Conservation (phyloP, 805 yeast genomes). For the Lachancea lanzarotensis region DNA sequence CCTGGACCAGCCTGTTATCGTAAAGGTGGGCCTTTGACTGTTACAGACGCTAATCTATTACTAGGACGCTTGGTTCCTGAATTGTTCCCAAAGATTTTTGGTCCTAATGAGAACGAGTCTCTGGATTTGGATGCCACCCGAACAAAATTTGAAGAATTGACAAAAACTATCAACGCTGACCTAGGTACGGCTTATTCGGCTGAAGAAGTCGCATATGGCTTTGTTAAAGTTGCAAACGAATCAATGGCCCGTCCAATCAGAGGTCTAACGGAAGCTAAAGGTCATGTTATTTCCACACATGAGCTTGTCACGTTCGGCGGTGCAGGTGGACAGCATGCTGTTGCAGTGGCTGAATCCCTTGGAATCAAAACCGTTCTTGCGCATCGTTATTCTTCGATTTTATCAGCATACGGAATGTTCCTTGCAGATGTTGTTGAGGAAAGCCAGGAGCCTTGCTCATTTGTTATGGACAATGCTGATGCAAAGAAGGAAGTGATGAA, state of each 20-base stretch:
- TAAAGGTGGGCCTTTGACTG: slow-evolving; percentile 77
- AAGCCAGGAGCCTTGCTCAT: slow-evolving; percentile 64
- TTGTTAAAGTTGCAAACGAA: slow-evolving; percentile 76
- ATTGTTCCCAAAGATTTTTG: slow-evolving; percentile 75
- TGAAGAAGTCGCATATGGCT: slow-evolving; percentile 74
- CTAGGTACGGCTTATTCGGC: slow-evolving; percentile 38
- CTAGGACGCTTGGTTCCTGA: slow-evolving; percentile 69
- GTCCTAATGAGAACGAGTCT: slow-evolving; percentile 69
- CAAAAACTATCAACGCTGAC: slow-evolving; percentile 49
- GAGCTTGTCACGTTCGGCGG: slow-evolving; percentile 83
- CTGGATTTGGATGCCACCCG: slow-evolving; percentile 51
- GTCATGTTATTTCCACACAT: slow-evolving; percentile 59
- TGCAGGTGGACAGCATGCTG: slow-evolving; percentile 90
- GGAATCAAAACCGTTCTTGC: slow-evolving; percentile 65
- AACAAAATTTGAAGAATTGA: slow-evolving; percentile 45
- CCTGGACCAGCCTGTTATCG: slow-evolving; percentile 89
- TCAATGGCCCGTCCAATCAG: slow-evolving; percentile 89
- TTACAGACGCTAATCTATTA: slow-evolving; percentile 76
- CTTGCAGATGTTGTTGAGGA: slow-evolving; percentile 82
- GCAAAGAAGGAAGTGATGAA: slow-evolving; percentile 34
- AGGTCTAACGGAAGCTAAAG: slow-evolving; percentile 78
- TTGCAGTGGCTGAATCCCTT: slow-evolving; percentile 62
- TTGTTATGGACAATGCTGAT: slow-evolving; percentile 31
- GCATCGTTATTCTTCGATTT: slow-evolving; percentile 74
- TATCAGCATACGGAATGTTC: slow-evolving; percentile 85